phyloP scores from a whole-genome alignment of 345 rosid genomes.

The Pseudoturritis turrita region DNA sequence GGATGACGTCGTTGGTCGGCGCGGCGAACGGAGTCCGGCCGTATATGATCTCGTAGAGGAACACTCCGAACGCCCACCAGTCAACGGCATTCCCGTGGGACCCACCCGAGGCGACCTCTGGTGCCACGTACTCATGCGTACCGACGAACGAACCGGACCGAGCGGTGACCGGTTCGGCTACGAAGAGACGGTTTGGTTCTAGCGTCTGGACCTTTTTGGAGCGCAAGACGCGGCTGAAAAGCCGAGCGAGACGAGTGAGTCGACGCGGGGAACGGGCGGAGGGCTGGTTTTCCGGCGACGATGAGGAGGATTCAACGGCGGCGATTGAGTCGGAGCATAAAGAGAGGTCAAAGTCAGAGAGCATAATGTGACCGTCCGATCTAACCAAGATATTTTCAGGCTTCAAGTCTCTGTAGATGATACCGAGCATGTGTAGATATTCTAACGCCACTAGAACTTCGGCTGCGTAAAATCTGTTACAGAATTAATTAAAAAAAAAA shows the following conservation, averaged over 20 bases:
- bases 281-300: no score
- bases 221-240: slow-evolving; percentile 52
- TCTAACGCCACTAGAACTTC: slow-evolving; percentile 90
- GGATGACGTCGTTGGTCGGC: slow-evolving; percentile 67
- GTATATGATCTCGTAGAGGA: slow-evolving; percentile 81
- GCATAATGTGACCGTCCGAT: slow-evolving; percentile 99
- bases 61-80: slow-evolving; percentile 94
- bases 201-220: slow-evolving; percentile 58
- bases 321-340: slow-evolving; percentile 77
- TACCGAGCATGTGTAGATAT: slow-evolving; percentile 94
- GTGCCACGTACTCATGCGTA: slow-evolving; percentile 94
- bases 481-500: background rate
- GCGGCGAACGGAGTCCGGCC: slow-evolving; percentile 84
- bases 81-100: slow-evolving; percentile 93
- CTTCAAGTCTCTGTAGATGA: slow-evolving; percentile 91
- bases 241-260: slow-evolving; percentile 37
- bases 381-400: slow-evolving; percentile 89
- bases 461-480: slow-evolving; percentile 79
- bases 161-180: slow-evolving; percentile 92
- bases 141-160: slow-evolving; percentile 90
- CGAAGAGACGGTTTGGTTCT: slow-evolving; percentile 50
- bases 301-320: slow-evolving; percentile 68
- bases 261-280: slow-evolving; percentile 34
- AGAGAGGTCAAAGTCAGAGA: slow-evolving; percentile 90
- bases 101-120: slow-evolving; percentile 88